Percentiles rank a stretch among this genome's conserved stretches.
Evolutionary conservation across 1,139 yeast genomes (phyloP).

Genomic region (Torulaspora pretoriensis): DNA sequence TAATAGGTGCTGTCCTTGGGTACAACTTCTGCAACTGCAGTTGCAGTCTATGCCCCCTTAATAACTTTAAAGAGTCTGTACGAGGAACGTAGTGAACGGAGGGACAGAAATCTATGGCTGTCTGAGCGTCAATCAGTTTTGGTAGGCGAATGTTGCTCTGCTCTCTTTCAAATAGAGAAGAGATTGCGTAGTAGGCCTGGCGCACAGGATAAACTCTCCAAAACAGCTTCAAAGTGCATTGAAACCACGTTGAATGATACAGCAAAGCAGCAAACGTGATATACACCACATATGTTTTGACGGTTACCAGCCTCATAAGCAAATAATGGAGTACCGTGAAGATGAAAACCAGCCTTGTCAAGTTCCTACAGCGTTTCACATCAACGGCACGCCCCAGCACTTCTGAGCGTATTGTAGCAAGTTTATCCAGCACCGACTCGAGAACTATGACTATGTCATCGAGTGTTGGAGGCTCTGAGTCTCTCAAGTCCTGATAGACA

Average conservation of each 20-base stretch:
- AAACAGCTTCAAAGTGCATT: conserved; percentile 27
- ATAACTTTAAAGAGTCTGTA: conserved; percentile 14
- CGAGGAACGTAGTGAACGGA: conserved; percentile 14
- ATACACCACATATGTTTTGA: conserved; percentile 15
- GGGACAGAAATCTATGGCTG: conserved; percentile 8
- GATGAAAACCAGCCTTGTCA: conserved; percentile 6
- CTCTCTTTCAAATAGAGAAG: conserved; percentile 3
- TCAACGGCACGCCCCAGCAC: conserved; percentile 10
- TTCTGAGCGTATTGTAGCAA: conserved; percentile 23
- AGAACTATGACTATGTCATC: conserved; percentile 33
- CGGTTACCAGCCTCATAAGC: conserved; percentile 15
- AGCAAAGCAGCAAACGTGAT: conserved; percentile 11
- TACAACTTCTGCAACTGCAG: conserved; percentile 18
- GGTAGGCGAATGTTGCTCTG: neutral
- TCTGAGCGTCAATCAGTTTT: conserved; percentile 4
- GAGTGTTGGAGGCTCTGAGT: conserved; percentile 34
- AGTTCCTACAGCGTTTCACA: conserved; percentile 10
- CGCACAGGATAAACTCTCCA: conserved; percentile 31
- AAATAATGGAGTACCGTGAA: conserved; percentile 18
- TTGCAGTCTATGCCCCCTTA: conserved; percentile 15
- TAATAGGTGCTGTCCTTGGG: conserved; percentile 12
- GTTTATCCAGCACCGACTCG: conserved; percentile 28
- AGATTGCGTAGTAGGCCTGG: conserved; percentile 15
- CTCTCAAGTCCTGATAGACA: conserved; percentile 20
- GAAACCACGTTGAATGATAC: conserved; percentile 32